phyloP scores from a whole-genome alignment of 129 eudicot species.

The Oenanthe sinensis region DNA sequence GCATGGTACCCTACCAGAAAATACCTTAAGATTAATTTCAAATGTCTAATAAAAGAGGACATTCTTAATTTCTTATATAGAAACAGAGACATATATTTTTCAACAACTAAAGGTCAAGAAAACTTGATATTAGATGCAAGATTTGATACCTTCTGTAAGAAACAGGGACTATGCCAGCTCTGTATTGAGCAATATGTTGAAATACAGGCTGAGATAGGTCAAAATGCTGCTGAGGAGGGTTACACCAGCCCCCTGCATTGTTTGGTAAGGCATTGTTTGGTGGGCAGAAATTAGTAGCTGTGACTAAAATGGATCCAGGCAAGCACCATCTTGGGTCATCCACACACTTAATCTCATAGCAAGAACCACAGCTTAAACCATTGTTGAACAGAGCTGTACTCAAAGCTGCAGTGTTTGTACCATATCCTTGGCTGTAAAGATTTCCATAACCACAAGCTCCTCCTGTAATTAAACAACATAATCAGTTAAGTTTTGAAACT shows the following conservation, averaged over 20 bases:
- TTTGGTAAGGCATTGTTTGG: constrained; percentile 50
- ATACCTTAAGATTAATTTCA: not conserved
- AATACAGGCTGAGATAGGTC: constrained; percentile 55
- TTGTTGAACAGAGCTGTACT: constrained; percentile 55
- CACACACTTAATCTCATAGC: constrained; percentile 47
- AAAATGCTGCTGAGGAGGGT: constrained; percentile 52
- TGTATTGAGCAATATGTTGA: constrained; percentile 53
- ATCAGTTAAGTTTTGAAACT: not conserved
- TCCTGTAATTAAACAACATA: constrained; percentile 15
- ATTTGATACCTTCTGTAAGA: constrained; percentile 38
- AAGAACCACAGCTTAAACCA: constrained; percentile 57
- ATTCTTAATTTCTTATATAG: not conserved
- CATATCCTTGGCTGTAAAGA: constrained; percentile 45
- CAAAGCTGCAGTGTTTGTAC: constrained; percentile 47
- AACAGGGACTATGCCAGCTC: constrained; percentile 58
- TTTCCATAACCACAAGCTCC: constrained; percentile 61
- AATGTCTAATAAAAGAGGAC: not conserved
- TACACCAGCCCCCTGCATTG: constrained; percentile 51
- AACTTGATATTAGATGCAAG: not conserved
- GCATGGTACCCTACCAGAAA: constrained; percentile 38
- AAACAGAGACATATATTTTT: too few relatives aligned
- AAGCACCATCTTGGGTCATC: constrained; percentile 49
- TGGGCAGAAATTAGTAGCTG: constrained; percentile 61
- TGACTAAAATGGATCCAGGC: constrained; percentile 37
- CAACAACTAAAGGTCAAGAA: too few relatives aligned